Evolutionary conservation across 257 asterid species (phyloP).

Genomic region (Nicotiana benthamiana): DNA sequence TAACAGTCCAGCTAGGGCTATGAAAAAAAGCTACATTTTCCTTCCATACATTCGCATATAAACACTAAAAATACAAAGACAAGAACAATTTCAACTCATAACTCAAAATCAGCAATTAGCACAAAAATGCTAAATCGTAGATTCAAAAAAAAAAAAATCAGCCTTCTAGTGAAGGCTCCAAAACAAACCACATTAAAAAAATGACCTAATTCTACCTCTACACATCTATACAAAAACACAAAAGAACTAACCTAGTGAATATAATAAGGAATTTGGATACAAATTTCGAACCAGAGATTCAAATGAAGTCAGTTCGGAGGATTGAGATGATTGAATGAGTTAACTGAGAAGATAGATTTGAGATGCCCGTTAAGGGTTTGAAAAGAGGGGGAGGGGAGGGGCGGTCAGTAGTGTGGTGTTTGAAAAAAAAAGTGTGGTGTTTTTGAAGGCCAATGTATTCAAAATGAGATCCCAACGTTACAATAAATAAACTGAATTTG

Average conservation of each 20-base stretch:
- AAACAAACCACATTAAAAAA: not conserved
- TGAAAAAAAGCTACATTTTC: not conserved
- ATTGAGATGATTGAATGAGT: not conserved
- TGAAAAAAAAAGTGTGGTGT: not conserved
- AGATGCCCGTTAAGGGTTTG: not conserved
- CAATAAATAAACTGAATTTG: conserved; percentile 4
- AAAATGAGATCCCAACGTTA: too few species aligned
- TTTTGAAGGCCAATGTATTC: too few species aligned
- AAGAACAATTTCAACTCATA: not conserved
- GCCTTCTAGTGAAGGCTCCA: not conserved
- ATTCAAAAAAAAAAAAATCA: not conserved
- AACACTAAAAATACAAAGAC: not conserved
- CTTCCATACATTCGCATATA: not conserved
- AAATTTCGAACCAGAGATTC: not conserved
- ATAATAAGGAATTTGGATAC: not conserved
- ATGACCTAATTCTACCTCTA: not conserved
- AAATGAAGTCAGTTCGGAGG: not conserved
- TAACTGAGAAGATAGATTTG: not conserved
- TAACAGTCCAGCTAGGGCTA: not conserved
- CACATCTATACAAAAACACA: not conserved
- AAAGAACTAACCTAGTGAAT: not conserved
- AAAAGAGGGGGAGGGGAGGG: not conserved
- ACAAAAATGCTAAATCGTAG: not conserved
- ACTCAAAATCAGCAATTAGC: not conserved
- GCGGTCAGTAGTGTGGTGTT: not conserved